These are phyloP conservation scores for Heracleum sosnowskyi DNA, from an alignment of 129 eudicot genomes.

Conservation along the genomic window DNA sequence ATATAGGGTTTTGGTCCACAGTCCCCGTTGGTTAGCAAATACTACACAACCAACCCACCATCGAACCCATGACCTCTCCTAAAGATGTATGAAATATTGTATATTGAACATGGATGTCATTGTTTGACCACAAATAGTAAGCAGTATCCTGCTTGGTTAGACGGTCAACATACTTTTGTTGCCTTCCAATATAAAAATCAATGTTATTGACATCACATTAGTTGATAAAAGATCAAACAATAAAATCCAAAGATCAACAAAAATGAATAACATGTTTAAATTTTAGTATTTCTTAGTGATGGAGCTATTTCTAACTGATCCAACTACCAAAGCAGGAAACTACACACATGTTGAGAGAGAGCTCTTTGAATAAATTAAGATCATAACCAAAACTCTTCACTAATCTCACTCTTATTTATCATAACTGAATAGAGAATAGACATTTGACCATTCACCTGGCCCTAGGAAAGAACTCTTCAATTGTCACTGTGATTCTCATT, in stretches of 20 bases:
- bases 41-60: too few species aligned
- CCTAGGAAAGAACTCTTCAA: neutral
- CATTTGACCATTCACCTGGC: neutral
- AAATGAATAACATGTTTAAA: neutral
- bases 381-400: neutral
- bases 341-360: neutral
- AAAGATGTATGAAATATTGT: too few species aligned
- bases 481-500: neutral
- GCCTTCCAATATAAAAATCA: neutral
- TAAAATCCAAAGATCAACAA: neutral
- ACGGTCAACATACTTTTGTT: neutral
- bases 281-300: neutral
- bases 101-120: neutral
- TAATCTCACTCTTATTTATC: neutral
- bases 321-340: neutral
- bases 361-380: neutral
- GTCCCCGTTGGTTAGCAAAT: too few species aligned
- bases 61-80: too few species aligned
- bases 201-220: neutral
- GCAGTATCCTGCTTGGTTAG: neutral
- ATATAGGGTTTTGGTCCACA: too few species aligned
- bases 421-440: neutral
- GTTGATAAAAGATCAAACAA: neutral
- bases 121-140: neutral
- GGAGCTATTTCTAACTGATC: neutral